Percentiles rank a stretch among this genome's conserved stretches.
These are phyloP conservation scores for Solanum hybrid DNA, from an alignment of 305 asterid genomes.

Conservation along the genomic window DNA sequence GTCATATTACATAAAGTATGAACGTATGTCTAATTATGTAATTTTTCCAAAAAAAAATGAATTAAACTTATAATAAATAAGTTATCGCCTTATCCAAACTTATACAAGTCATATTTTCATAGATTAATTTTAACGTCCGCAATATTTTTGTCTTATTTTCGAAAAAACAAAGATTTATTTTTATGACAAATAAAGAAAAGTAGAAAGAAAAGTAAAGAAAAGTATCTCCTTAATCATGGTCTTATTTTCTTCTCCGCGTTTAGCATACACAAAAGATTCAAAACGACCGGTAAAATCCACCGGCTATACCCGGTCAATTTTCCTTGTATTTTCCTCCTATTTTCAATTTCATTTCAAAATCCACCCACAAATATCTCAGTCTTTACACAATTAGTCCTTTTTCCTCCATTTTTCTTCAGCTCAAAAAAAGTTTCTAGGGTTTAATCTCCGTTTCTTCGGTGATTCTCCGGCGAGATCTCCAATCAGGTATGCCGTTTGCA, in stretches of 20 bases:
- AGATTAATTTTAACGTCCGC: not conserved
- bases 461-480: conserved; percentile 40
- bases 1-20: no score
- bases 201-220: not conserved
- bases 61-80: not conserved
- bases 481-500: conserved; percentile 27
- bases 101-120: not conserved
- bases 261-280: not conserved
- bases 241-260: not conserved
- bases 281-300: not conserved
- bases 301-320: conserved; percentile 7
- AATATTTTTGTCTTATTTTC: not conserved
- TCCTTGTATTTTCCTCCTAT: not conserved
- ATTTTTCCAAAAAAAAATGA: no score
- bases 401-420: not conserved
- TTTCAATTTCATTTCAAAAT: conserved; percentile 6
- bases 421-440: not conserved
- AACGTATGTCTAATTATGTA: not conserved
- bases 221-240: not conserved
- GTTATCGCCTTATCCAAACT: not conserved
- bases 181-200: not conserved
- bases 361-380: not conserved
- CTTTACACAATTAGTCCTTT: not conserved
- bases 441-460: not conserved
- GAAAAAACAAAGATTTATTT: not conserved